Conservation (phyloP, 768 basidiomycete species). For the Crepidotus variabilis region DNA sequence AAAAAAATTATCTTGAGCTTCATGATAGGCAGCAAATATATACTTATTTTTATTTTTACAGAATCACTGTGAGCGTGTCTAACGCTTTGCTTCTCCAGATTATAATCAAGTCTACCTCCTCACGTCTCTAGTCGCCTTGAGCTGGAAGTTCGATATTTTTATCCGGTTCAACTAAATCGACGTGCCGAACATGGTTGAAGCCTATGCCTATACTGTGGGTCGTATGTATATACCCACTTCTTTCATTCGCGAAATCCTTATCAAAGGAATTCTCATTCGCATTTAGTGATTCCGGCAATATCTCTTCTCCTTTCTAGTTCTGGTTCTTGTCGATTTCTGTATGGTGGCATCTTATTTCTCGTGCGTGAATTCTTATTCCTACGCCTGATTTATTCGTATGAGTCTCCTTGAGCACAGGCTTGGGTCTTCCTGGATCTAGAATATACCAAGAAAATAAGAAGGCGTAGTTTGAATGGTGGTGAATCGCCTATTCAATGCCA, state of each 20-base stretch:
- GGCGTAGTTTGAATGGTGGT: too few species aligned
- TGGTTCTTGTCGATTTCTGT: slow-evolving; percentile 8
- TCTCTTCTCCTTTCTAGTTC: slow-evolving; percentile 26
- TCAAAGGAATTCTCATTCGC: slow-evolving; percentile 26
- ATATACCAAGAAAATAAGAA: too few species aligned
- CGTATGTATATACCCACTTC: slow-evolving; percentile 26
- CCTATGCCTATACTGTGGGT: slow-evolving; percentile 32
- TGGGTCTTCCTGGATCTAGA: too few species aligned
- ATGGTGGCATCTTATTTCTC: not conserved
- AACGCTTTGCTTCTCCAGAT: not conserved
- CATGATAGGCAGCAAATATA: too few species aligned
- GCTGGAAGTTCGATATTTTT: not conserved
- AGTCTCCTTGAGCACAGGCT: too few species aligned
- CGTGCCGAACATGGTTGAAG: slow-evolving; percentile 30
- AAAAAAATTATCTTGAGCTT: too few species aligned
- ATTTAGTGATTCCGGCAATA: slow-evolving; percentile 48
- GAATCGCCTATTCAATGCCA: too few species aligned
- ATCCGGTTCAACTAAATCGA: slow-evolving; percentile 19
- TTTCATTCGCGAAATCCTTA: not conserved
- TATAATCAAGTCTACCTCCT: not conserved
- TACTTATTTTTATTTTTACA: too few species aligned
- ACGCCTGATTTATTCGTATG: too few species aligned
- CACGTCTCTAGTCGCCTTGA: not conserved
- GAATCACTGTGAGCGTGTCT: too few species aligned
- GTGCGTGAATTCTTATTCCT: too few species aligned